phyloP scores from a whole-genome alignment of 2,329 filamentous ascomycete species.

The Lachnellula cervina region DNA sequence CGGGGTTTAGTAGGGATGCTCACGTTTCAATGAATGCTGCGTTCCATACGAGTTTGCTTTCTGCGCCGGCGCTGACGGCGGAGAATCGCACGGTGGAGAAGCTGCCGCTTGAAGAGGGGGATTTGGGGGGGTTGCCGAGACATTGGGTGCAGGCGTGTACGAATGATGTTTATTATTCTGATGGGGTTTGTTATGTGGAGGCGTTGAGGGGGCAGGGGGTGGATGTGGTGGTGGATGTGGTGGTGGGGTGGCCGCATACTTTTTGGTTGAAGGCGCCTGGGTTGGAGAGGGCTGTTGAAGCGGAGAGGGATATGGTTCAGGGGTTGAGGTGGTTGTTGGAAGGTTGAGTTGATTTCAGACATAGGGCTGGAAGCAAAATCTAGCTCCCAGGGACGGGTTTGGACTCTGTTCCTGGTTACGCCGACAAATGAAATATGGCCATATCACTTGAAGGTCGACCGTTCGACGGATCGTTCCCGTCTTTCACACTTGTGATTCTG shows the following conservation, averaged over 20 bases:
- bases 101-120: slow-evolving; percentile 37
- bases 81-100: slow-evolving; percentile 34
- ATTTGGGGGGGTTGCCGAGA: slow-evolving; percentile 29
- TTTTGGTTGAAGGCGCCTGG: slow-evolving; percentile 46
- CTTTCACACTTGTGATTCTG: not conserved
- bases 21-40: slow-evolving; percentile 37
- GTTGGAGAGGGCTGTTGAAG: slow-evolving; percentile 37
- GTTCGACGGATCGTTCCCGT: not conserved
- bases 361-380: not conserved
- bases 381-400: too few relatives aligned
- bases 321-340: slow-evolving; percentile 39
- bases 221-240: slow-evolving; percentile 39
- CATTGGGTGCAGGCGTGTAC: slow-evolving; percentile 47
- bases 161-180: slow-evolving; percentile 48
- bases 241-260: slow-evolving; percentile 47
- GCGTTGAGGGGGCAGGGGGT: slow-evolving; percentile 36
- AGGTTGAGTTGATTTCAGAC: not conserved
- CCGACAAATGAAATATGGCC: not conserved
- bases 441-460: not conserved
- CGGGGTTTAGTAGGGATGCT: slow-evolving; percentile 29
- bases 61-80: slow-evolving; percentile 32
- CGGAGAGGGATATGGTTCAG: slow-evolving; percentile 39
- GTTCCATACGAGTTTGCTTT: slow-evolving; percentile 35
- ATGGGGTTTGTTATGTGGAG: slow-evolving; percentile 46
- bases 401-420: not conserved